Percentiles rank a stretch among this genome's conserved stretches.
Evolutionary conservation across 345 rosid species (phyloP).

Genomic region (Sonneratia caseolaris): DNA sequence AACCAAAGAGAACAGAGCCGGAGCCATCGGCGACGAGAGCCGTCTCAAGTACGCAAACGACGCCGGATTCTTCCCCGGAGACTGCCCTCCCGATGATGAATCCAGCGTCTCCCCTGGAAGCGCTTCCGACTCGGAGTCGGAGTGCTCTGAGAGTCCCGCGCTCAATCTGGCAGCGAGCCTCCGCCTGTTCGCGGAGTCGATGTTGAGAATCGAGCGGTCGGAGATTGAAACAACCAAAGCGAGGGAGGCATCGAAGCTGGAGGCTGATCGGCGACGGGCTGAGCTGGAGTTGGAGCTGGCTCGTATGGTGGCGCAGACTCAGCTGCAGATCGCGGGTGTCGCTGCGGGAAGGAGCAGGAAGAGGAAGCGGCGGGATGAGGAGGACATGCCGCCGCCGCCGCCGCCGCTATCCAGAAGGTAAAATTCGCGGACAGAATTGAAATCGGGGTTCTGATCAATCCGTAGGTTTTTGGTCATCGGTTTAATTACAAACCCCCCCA

Average conservation of each 20-base stretch:
- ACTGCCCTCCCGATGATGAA: constrained; percentile 9
- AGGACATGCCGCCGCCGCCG: constrained; percentile 13
- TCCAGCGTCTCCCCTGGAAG: constrained; percentile 5
- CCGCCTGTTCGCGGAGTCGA: constrained; percentile 37
- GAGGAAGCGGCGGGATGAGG: constrained; percentile 38
- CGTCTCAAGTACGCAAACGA: constrained; percentile 14
- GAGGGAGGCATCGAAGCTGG: constrained; percentile 39
- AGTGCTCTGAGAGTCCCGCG: constrained; percentile 5
- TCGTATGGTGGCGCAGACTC: constrained; percentile 40
- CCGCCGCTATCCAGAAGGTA: constrained; percentile 17
- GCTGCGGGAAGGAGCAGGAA: constrained; percentile 22
- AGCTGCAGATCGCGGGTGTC: constrained; percentile 32
- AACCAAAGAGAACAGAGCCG: neutral
- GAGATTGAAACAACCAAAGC: constrained; percentile 60
- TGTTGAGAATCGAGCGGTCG: constrained; percentile 32
- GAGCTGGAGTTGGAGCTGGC: constrained; percentile 49
- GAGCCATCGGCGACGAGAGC: neutral
- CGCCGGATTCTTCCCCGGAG: constrained; percentile 15
- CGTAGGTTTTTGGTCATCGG: neutral
- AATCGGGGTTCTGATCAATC: neutral
- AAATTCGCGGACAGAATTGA: neutral
- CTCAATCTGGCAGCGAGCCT: constrained; percentile 22
- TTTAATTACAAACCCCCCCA: neutral
- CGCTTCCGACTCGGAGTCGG: constrained; percentile 13
- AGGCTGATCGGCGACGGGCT: constrained; percentile 35